Percentiles rank a stretch among this genome's conserved stretches.
Evolutionary conservation across 768 basidiomycete genomes (phyloP).

Genomic region (Suillus ampliporus): DNA sequence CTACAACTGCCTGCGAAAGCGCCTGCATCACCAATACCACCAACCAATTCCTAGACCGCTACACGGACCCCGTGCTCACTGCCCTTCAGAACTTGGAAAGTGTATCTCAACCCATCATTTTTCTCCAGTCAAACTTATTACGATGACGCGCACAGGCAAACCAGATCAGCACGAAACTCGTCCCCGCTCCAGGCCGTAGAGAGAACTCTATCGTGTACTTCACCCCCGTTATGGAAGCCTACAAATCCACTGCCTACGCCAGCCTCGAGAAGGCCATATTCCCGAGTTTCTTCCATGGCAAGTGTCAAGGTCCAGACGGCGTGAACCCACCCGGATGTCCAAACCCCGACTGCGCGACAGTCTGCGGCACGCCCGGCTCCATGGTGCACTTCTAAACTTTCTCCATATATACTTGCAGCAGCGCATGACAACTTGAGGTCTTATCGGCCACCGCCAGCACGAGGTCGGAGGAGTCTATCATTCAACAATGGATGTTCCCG

Average conservation of each 20-base stretch:
- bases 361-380: slow-evolving; percentile 85
- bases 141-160: slow-evolving; percentile 34
- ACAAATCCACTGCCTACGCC: slow-evolving; percentile 48
- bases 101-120: slow-evolving; percentile 2
- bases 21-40: slow-evolving; percentile 70
- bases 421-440: too few relatives aligned
- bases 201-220: slow-evolving; percentile 44
- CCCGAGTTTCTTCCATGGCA: slow-evolving; percentile 76
- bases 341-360: slow-evolving; percentile 77
- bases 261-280: slow-evolving; percentile 65
- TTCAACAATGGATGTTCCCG: too few relatives aligned
- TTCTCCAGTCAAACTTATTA: slow-evolving; percentile 8
- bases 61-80: slow-evolving; percentile 46
- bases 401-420: too few relatives aligned
- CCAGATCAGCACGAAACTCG: slow-evolving; percentile 38
- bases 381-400: slow-evolving; percentile 77
- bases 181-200: slow-evolving; percentile 34
- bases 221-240: slow-evolving; percentile 52
- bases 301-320: slow-evolving; percentile 60
- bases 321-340: slow-evolving; percentile 73
- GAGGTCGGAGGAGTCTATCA: too few relatives aligned
- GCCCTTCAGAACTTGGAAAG: slow-evolving; percentile 52
- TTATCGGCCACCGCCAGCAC: too few relatives aligned
- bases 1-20: slow-evolving; percentile 68
- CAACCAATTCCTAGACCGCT: slow-evolving; percentile 57